Evolutionary conservation across 208 protist genomes (phyloP).

Genomic region (Sergeia podlipaevii): DNA sequence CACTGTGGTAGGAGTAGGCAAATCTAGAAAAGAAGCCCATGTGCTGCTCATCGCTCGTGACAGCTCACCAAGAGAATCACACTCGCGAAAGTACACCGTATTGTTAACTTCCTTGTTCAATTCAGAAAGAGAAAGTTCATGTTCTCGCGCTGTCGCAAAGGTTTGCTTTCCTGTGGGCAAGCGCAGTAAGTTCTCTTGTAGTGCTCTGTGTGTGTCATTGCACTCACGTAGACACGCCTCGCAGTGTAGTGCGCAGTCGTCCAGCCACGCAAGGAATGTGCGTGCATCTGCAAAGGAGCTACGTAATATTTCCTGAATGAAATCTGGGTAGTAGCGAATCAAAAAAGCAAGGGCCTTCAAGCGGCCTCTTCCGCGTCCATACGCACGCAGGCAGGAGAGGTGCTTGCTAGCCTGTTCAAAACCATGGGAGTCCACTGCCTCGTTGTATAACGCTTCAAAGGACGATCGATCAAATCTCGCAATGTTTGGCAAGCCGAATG

Average conservation of each 20-base stretch:
- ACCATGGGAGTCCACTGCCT: slow-evolving; percentile 26
- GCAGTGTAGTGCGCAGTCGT: slow-evolving; percentile 32
- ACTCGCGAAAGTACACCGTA: slow-evolving; percentile 26
- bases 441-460: slow-evolving; percentile 34
- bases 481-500: slow-evolving; percentile 68
- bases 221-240: too few species aligned
- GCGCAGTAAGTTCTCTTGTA: not conserved
- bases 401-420: slow-evolving; percentile 26
- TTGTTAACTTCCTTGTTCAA: too few species aligned
- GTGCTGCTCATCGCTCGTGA: slow-evolving; percentile 14
- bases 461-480: slow-evolving; percentile 1
- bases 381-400: slow-evolving; percentile 24
- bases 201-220: slow-evolving; percentile 14
- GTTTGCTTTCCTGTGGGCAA: too few species aligned
- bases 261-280: slow-evolving; percentile 45
- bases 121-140: too few species aligned
- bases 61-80: slow-evolving; percentile 29
- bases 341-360: slow-evolving; percentile 42
- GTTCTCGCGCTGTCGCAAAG: too few species aligned
- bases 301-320: slow-evolving; percentile 47
- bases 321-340: slow-evolving; percentile 28
- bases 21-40: slow-evolving; percentile 36
- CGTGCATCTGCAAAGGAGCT: slow-evolving; percentile 27
- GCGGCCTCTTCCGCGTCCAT: slow-evolving; percentile 45
- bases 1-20: too few species aligned